Conservation (phyloP, 257 asterid genomes). For the Cynanchum wilfordii region DNA sequence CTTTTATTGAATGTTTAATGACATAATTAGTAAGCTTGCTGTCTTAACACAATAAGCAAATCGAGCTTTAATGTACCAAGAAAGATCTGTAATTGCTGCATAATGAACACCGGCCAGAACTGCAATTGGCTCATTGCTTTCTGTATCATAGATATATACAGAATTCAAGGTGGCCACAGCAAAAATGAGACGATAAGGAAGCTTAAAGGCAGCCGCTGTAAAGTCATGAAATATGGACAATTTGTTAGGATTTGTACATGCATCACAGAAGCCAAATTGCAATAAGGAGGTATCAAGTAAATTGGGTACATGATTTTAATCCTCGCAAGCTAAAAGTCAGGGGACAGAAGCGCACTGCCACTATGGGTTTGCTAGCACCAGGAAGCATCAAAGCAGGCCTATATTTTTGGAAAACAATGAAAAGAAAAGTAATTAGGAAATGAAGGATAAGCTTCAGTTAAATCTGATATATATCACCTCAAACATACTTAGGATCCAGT, state of each 20-base stretch:
- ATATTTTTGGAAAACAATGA: constrained; percentile 18
- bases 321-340: constrained; percentile 53
- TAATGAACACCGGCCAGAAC: constrained; percentile 86
- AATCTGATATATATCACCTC: not conserved
- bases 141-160: constrained; percentile 80
- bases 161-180: constrained; percentile 96
- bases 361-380: constrained; percentile 91
- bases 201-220: constrained; percentile 73
- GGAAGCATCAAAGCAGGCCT: constrained; percentile 99
- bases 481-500: not conserved
- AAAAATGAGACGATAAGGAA: constrained; percentile 84
- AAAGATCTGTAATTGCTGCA: constrained; percentile 92
- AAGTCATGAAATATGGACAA: constrained; percentile 10
- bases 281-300: constrained; percentile 4
- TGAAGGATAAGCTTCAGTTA: not conserved
- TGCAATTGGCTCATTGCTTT: constrained; percentile 81
- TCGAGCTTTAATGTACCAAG: constrained; percentile 51
- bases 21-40: not conserved
- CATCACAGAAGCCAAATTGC: not conserved
- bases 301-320: constrained; percentile 51
- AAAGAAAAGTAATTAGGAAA: constrained; percentile 11
- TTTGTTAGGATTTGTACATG: constrained; percentile 15
- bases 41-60: not conserved
- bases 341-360: constrained; percentile 97
- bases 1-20: not conserved